A percentile compares a stretch with the other conserved stretches of the same genome.
These are phyloP conservation scores for Dothiorella sarmentorum DNA, from an alignment of 2,329 filamentous ascomycete genomes.

Conservation along the genomic window DNA sequence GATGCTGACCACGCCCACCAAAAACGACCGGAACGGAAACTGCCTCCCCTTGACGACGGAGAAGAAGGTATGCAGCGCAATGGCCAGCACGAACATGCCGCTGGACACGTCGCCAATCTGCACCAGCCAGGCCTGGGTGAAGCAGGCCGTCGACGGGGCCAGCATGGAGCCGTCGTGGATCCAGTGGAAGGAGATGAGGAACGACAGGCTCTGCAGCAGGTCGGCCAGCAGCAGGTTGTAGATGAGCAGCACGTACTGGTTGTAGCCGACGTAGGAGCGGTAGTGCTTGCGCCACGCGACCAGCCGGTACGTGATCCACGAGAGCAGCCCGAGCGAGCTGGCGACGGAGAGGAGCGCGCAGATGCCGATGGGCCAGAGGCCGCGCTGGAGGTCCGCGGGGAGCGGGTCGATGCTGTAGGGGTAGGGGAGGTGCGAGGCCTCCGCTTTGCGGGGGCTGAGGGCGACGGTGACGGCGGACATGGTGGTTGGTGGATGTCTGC, in stretches of 20 bases:
- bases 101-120: constrained; percentile 52
- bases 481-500: neutral
- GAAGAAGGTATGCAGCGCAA: constrained; percentile 53
- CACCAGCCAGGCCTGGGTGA: constrained; percentile 50
- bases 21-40: constrained; percentile 45
- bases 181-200: constrained; percentile 50
- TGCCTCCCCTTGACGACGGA: constrained; percentile 48
- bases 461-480: neutral
- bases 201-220: constrained; percentile 51
- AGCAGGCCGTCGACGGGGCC: constrained; percentile 45
- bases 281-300: constrained; percentile 50
- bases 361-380: constrained; percentile 46
- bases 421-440: constrained; percentile 22
- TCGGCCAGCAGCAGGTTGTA: constrained; percentile 53
- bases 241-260: constrained; percentile 54
- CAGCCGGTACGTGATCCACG: constrained; percentile 51
- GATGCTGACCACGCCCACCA: constrained; percentile 41
- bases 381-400: constrained; percentile 31
- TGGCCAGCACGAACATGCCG: constrained; percentile 53
- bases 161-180: constrained; percentile 43
- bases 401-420: constrained; percentile 34
- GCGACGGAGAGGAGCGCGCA: constrained; percentile 48
- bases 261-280: constrained; percentile 50
- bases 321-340: constrained; percentile 42
- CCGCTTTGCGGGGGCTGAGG: neutral